These are phyloP conservation scores for Magnusiomyces tetraspermus DNA, from an alignment of 1,139 yeast species.

Conservation along the genomic window DNA sequence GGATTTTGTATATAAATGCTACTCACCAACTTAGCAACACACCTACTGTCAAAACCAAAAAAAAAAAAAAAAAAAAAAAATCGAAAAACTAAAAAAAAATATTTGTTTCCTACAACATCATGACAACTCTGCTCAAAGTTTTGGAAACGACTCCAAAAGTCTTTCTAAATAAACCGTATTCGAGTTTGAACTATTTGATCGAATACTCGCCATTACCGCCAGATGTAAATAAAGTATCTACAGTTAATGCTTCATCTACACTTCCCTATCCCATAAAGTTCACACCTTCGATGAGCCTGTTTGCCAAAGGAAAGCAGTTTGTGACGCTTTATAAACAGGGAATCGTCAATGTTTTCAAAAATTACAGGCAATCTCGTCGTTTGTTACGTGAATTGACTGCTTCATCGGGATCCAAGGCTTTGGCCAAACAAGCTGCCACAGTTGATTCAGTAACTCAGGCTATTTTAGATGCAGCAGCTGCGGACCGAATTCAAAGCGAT, in stretches of 20 bases:
- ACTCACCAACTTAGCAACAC: too few relatives aligned
- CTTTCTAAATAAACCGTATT: not conserved
- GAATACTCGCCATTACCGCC: not conserved
- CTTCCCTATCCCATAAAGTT: slow-evolving; percentile 10
- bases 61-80: not conserved
- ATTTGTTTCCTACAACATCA: too few relatives aligned
- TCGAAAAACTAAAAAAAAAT: not conserved
- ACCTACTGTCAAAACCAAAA: too few relatives aligned
- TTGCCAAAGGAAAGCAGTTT: slow-evolving; percentile 26
- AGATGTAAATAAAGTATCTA: slow-evolving; percentile 3
- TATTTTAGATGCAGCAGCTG: slow-evolving; percentile 23
- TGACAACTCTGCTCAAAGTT: not conserved
- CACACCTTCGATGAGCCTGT: slow-evolving; percentile 12
- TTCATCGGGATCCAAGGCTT: slow-evolving; percentile 10
- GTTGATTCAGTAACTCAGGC: slow-evolving; percentile 20
- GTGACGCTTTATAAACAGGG: slow-evolving; percentile 31
- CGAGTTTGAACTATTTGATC: not conserved
- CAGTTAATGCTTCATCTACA: slow-evolving; percentile 11
- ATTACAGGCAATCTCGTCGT: slow-evolving; percentile 18
- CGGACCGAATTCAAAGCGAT: slow-evolving; percentile 13
- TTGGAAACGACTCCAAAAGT: not conserved
- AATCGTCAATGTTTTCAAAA: slow-evolving; percentile 30
- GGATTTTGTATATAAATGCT: too few relatives aligned
- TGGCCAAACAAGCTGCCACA: slow-evolving; percentile 14
- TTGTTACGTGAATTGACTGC: slow-evolving; percentile 17